Evolutionary conservation across 805 yeast genomes (phyloP), one percentile per base, ranked within the genome.

Genomic region (Candida loeiensis): DNA sequence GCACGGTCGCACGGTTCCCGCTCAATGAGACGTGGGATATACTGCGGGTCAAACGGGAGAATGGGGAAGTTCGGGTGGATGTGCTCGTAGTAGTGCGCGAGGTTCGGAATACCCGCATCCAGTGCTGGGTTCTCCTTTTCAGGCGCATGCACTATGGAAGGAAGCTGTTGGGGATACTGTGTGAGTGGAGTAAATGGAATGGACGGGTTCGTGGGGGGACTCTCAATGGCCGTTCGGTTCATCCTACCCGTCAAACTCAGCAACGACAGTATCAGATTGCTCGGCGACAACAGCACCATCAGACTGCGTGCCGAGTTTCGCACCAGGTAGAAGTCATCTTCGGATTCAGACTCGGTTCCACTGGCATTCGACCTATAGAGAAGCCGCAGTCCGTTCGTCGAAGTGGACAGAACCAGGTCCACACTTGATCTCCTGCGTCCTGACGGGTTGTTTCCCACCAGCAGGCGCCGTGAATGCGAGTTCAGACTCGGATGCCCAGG

Each of bases 321-420:
- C 3, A 55, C 49, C 6, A 63, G 58, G 44, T 64, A 64, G 40
- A 51, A 45, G 35, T 56, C 70, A 31, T 64, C 70, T 17, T 64
- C 70, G 21, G 58, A 51, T 46, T 64, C 70, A 19, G 60, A 52
- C 2, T 57, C 46, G 5, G 49, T 22, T 18, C 60, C 64, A 21
- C 53, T 49, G 26, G 44, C 45, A 34, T 54, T 38, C 4, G 59
- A 43, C 2, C 65, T 55, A 40, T 57, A 59, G 18, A 65, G 42
- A 40, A 66, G 46, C 31, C 67, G 52, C 18, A 63, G 56, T 2
- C 61, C 64, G 43, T 63, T 63, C 26, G 73, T 67, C 24, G 73
- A 65, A 12, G 71, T 67, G 0, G 80, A 74, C 29, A 73, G 61
- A 3, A 74, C 52, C 2, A 80, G 74, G 44, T 76, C 81, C 3